Evolutionary conservation across 78 protist species (phyloP).

Genomic region (Dictyostelium brefeldianum): DNA sequence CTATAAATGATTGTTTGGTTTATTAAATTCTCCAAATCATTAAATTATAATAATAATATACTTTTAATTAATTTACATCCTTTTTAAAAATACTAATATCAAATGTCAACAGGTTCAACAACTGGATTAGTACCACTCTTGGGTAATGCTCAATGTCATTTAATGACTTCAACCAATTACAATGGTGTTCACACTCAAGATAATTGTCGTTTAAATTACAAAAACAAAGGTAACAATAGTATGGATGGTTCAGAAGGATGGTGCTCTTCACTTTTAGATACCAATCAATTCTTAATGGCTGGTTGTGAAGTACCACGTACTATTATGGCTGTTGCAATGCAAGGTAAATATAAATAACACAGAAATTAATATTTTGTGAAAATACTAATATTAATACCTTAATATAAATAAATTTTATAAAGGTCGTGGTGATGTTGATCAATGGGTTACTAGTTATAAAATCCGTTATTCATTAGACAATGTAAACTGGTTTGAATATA

Average conservation of each 20-base stretch:
- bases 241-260: conserved; percentile 38
- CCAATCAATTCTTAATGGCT: conserved; percentile 33
- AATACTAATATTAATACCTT: too few relatives aligned
- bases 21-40: too few relatives aligned
- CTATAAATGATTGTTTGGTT: too few relatives aligned
- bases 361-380: too few relatives aligned
- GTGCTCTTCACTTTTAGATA: conserved; percentile 19
- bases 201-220: not conserved
- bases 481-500: conserved; percentile 21
- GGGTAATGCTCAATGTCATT: not conserved
- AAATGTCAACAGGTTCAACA: not conserved
- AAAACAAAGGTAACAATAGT: not conserved
- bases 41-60: too few relatives aligned
- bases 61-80: too few relatives aligned
- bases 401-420: too few relatives aligned
- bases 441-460: conserved; percentile 44
- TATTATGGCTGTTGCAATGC: not conserved
- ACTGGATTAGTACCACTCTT: not conserved
- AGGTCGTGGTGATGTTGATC: conserved; percentile 48
- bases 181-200: not conserved
- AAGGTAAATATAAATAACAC: conserved; percentile 18
- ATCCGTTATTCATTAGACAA: conserved; percentile 51
- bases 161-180: conserved; percentile 22
- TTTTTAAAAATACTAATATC: not conserved
- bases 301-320: conserved; percentile 21